phyloP scores from a whole-genome alignment of 768 basidiomycete species.

The Amanita jacksonii region DNA sequence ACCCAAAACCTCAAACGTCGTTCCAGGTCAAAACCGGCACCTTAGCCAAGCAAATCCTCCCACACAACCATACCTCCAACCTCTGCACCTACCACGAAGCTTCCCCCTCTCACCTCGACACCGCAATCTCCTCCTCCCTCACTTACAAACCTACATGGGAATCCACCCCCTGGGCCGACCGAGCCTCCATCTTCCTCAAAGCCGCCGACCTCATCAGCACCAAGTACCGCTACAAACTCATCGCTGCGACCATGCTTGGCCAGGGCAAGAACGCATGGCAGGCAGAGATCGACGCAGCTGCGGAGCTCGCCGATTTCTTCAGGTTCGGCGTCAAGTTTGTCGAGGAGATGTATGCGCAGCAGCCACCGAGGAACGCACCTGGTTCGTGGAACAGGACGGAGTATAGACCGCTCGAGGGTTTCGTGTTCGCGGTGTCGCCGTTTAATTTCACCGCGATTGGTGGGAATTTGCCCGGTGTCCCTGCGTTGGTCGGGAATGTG shows the following conservation, averaged over 20 bases:
- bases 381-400: constrained; percentile 96
- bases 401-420: constrained; percentile 96
- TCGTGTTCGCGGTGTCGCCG: constrained; percentile 94
- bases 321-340: constrained; percentile 96
- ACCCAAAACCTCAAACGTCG: not conserved
- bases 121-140: constrained; percentile 83
- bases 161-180: constrained; percentile 89
- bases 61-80: constrained; percentile 75
- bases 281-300: constrained; percentile 98
- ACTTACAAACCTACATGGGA: constrained; percentile 89
- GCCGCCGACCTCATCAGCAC: constrained; percentile 93
- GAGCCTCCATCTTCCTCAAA: constrained; percentile 96
- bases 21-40: constrained; percentile 78
- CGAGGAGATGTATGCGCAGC: constrained; percentile 87
- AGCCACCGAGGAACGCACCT: constrained; percentile 77
- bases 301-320: constrained; percentile 94
- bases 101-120: constrained; percentile 59
- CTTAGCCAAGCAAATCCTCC: constrained; percentile 70
- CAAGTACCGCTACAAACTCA: constrained; percentile 90
- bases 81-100: constrained; percentile 88
- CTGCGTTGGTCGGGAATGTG: constrained; percentile 92
- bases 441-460: constrained; percentile 99
- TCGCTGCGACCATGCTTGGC: constrained; percentile 96
- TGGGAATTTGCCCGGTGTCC: constrained; percentile 86
- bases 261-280: constrained; percentile 99